Conservation (phyloP, 1,284 basidiomycete species). For the Vanrija sp. region DNA sequence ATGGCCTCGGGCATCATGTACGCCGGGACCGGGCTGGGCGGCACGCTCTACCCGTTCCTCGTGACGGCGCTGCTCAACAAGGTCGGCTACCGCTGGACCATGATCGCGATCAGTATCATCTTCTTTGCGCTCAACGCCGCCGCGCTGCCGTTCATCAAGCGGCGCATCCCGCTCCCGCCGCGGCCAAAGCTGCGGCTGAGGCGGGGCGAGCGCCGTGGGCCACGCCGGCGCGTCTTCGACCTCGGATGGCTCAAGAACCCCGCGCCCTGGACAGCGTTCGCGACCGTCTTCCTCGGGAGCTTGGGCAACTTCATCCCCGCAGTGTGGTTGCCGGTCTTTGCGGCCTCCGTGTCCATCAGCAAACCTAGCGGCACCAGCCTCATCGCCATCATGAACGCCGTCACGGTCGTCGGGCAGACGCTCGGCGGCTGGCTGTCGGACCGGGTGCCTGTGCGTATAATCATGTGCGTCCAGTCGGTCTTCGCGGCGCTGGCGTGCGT, state of each 20-base stretch:
- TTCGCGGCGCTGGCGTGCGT: slow-evolving; percentile 35
- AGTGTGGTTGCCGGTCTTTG: slow-evolving; percentile 44
- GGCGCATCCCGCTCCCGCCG: slow-evolving; percentile 28
- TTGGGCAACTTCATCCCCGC: slow-evolving; percentile 43
- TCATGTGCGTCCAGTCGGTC: slow-evolving; percentile 33
- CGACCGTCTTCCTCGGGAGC: slow-evolving; percentile 33
- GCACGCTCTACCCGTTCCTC: slow-evolving; percentile 39
- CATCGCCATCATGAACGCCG: slow-evolving; percentile 43
- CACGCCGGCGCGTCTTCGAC: slow-evolving; percentile 7
- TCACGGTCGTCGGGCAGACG: slow-evolving; percentile 38
- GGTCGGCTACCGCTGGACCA: slow-evolving; percentile 41
- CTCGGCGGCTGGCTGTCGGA: slow-evolving; percentile 40
- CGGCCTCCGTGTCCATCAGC: slow-evolving; percentile 31
- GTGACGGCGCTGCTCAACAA: slow-evolving; percentile 28
- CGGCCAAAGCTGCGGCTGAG: slow-evolving; percentile 4
- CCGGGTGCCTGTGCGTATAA: slow-evolving; percentile 24
- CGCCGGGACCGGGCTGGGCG: slow-evolving; percentile 39
- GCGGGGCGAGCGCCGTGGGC: neutral
- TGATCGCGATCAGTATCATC: slow-evolving; percentile 34
- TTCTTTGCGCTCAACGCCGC: slow-evolving; percentile 26
- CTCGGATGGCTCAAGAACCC: slow-evolving; percentile 22
- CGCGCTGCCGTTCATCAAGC: slow-evolving; percentile 34
- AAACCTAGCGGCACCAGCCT: slow-evolving; percentile 35
- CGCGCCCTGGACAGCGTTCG: slow-evolving; percentile 26
- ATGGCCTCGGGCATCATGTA: slow-evolving; percentile 41